Percentiles rank a stretch among this genome's conserved stretches.
Evolutionary conservation across 805 yeast species (phyloP).

Genomic region (Teunomyces funiuensis): DNA sequence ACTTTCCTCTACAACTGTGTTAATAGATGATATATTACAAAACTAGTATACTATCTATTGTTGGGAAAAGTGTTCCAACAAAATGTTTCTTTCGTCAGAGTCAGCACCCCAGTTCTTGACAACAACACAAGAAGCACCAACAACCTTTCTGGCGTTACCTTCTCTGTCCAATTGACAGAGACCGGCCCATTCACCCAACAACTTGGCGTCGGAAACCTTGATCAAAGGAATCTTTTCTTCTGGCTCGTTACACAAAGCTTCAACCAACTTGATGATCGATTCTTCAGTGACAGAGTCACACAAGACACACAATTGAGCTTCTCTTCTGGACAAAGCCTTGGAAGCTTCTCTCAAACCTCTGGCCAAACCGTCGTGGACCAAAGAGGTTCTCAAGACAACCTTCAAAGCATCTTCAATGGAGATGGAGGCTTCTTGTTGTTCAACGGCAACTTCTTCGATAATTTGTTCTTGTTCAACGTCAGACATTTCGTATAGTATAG

Average conservation of each 20-base stretch:
- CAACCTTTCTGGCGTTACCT: slow-evolving; percentile 99
- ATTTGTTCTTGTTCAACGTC: slow-evolving; percentile 88
- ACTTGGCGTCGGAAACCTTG: slow-evolving; percentile 99
- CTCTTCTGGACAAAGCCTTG: slow-evolving; percentile 96
- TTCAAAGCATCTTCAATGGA: slow-evolving; percentile 98
- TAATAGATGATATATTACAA: slow-evolving; percentile 4
- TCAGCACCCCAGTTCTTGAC: slow-evolving; percentile 99
- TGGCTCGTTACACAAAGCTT: slow-evolving; percentile 98
- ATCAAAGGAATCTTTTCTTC: slow-evolving; percentile 95
- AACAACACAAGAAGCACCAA: slow-evolving; percentile 99
- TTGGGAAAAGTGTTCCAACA: slow-evolving; percentile 93
- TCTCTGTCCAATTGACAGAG: slow-evolving; percentile 99
- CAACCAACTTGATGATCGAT: slow-evolving; percentile 93
- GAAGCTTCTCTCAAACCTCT: slow-evolving; percentile 99
- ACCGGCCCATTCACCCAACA: slow-evolving; percentile 99
- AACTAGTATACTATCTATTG: slow-evolving; percentile 32
- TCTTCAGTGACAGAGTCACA: slow-evolving; percentile 99
- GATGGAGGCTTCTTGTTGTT: slow-evolving; percentile 82
- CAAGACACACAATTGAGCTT: slow-evolving; percentile 96
- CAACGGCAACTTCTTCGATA: slow-evolving; percentile 81
- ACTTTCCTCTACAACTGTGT: too few relatives aligned
- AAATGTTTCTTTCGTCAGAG: slow-evolving; percentile 94
- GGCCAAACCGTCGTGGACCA: slow-evolving; percentile 99
- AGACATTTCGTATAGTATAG: slow-evolving; percentile 63
- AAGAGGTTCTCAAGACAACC: slow-evolving; percentile 96